Base-by-base conservation (phyloP, 805 yeast species). In the Zygoascus flipseniorum region DNA sequence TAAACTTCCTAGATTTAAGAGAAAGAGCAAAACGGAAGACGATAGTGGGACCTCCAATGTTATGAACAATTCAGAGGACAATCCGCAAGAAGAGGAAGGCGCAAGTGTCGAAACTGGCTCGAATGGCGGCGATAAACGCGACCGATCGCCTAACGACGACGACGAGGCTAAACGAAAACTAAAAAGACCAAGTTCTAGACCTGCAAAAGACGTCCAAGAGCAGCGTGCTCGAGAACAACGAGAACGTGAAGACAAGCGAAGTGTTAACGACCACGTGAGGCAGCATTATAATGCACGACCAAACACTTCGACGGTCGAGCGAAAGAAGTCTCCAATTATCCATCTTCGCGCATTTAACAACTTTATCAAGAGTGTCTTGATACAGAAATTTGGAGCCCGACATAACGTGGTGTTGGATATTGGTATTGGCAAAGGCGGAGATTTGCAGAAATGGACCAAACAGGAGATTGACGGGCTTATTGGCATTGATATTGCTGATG, bases 341-440 rank as follows among this genome's bases (percentile, higher is more conserved):
- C 86, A 86, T 62, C 73, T 93, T 57, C 77, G 97, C 56, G 84
- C 86, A 60, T 93, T 89, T 77, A 93, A 93, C 69, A 93, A 93
- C 66, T 86, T 90, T 56, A 85, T 93, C 62, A 93, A 93, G 65
- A 86, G 88, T 65, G 86, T 89, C 64, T 71, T 92, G 8, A 82
- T 93, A 52, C 83, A 85, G 53, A 86, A 85, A 60, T 83, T 75
- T 68, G 80, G 84, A 1, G 43, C 37, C 6, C 52, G 52, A 1
- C 31, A 51, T 6, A 72, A 72, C 37, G 75, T 78, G 19, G 89
- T 85, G 1, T 71, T 93, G 18, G 99, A 93, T 64, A 69, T 92
- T 53, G 97, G 97, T 14, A 90, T 98, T 69, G 99, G 99, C 13
- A 95, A 93, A 67, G 99, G 99, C 51, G 99, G 99, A 28, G 99